phyloP scores from a whole-genome alignment of 2,329 filamentous ascomycete species.

The Didymella glomerata region DNA sequence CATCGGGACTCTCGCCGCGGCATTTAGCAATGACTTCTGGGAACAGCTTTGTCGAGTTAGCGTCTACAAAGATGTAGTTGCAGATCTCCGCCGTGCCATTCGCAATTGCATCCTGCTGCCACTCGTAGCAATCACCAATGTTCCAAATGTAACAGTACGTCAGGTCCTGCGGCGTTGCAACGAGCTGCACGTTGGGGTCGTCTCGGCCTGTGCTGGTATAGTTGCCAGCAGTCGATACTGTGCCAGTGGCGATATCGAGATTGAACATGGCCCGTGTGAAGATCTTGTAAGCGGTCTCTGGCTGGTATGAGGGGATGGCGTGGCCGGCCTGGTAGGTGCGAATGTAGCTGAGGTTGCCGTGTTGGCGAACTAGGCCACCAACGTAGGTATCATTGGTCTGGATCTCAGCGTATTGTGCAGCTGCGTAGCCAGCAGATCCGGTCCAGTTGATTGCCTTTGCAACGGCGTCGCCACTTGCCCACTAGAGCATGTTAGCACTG shows the following conservation, averaged over 20 bases:
- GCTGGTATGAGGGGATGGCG: constrained; percentile 53
- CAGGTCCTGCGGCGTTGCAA: constrained; percentile 15
- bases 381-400: constrained; percentile 48
- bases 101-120: constrained; percentile 22
- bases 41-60: constrained; percentile 30
- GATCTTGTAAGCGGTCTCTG: constrained; percentile 59
- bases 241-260: constrained; percentile 58
- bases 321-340: constrained; percentile 53
- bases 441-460: constrained; percentile 51
- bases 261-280: constrained; percentile 58
- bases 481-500: constrained; percentile 39
- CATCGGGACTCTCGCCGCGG: constrained; percentile 10
- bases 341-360: constrained; percentile 51
- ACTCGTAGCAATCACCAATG: constrained; percentile 25
- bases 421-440: constrained; percentile 26
- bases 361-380: constrained; percentile 56
- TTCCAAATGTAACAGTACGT: constrained; percentile 33
- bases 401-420: constrained; percentile 46
- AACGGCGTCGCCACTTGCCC: constrained; percentile 52
- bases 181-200: constrained; percentile 26
- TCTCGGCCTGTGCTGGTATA: constrained; percentile 26
- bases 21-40: constrained; percentile 31
- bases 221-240: constrained; percentile 7
- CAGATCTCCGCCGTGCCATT: constrained; percentile 30
- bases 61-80: constrained; percentile 31